Base-by-base conservation (phyloP, 1,284 basidiomycete genomes). In the Pseudozyma sp. region DNA sequence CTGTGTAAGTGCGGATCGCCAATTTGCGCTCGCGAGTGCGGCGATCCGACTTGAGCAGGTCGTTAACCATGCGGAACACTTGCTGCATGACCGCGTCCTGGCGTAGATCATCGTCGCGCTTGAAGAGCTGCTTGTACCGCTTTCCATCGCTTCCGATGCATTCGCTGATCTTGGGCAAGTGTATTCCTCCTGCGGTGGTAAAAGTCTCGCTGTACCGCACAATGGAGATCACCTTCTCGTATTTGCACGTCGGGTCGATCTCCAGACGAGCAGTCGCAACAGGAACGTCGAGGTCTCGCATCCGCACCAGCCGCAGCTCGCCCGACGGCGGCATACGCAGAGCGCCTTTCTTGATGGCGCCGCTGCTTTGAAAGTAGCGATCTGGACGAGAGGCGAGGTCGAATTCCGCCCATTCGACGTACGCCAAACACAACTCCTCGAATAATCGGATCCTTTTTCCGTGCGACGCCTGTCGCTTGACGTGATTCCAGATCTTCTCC, bases 41-140 rank as follows among this genome's bases (percentile, higher is more conserved):
- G 30, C 90, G 88, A 83, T 98, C 94, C 11, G 87, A 87, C 9
- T 82, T 79, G 7, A 99, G 88, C 1, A 97, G 88, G 5, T 88
- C 86, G 71, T 99, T 98, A 57, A 94, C 92, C 44, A 98, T 88
- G 34, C 90, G 90, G 81, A 99, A 99, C 2, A 97, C 94, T 85
- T 99, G 97, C 82, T 97, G 94, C 95, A 99, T 97, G 48, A 99
- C 94, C 0, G 96, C 95, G 83, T 99, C 96, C 85, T 99, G 97
- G 33, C 96, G 90, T 35, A 97, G 85, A 80, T 99, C 96, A 17
- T 91, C 89, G 85, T 92, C 89, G 11, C 93, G 92, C 84, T 99
- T 99, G 87, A 95, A 97, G 93, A 98, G 85, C 83, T 98, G 94
- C 68, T 88, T 92, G 84, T 94, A 92, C 48, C 82, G 85, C 35